phyloP scores from a whole-genome alignment of 1,139 yeast species.

The Sugiyamaella sp. region DNA sequence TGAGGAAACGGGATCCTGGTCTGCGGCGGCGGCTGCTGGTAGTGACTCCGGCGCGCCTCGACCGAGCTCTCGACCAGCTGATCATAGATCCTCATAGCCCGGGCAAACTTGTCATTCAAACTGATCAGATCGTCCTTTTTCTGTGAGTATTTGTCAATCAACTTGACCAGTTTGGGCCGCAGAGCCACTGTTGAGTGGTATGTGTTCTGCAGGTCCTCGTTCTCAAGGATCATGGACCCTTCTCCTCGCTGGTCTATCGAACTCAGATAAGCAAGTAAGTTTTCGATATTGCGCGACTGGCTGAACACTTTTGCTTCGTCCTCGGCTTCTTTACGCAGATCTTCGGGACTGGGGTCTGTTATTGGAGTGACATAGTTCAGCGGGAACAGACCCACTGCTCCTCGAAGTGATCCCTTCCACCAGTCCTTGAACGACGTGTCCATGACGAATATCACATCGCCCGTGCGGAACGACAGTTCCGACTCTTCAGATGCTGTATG shows the following conservation, averaged over 20 bases:
- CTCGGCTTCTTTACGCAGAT: slow-evolving; percentile 48
- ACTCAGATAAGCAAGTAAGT: slow-evolving; percentile 61
- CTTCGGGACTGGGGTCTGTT: slow-evolving; percentile 63
- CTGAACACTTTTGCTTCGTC: slow-evolving; percentile 51
- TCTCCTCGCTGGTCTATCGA: slow-evolving; percentile 43
- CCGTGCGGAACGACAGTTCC: slow-evolving; percentile 47
- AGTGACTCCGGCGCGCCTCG: slow-evolving; percentile 32
- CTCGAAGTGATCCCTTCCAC: slow-evolving; percentile 90
- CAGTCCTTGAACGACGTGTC: slow-evolving; percentile 92
- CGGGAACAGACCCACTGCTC: slow-evolving; percentile 89
- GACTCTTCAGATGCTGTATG: slow-evolving; percentile 59
- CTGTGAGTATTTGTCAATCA: slow-evolving; percentile 73
- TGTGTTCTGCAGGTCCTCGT: slow-evolving; percentile 54
- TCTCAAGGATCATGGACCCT: slow-evolving; percentile 41
- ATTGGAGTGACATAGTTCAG: slow-evolving; percentile 86
- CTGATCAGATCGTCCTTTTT: slow-evolving; percentile 73
- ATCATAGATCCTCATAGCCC: slow-evolving; percentile 71
- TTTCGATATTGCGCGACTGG: slow-evolving; percentile 62
- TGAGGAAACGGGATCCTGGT: slow-evolving; percentile 16
- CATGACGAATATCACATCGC: slow-evolving; percentile 67
- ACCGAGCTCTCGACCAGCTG: slow-evolving; percentile 58
- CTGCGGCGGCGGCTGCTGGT: slow-evolving; percentile 15
- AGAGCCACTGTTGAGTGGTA: slow-evolving; percentile 73
- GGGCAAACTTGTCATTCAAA: slow-evolving; percentile 68
- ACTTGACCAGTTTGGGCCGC: slow-evolving; percentile 70